Percentiles rank a stretch among this genome's conserved stretches.
phyloP scores from a whole-genome alignment of 202 grass and related monocot genomes.

The Brachypodium distachyon region DNA sequence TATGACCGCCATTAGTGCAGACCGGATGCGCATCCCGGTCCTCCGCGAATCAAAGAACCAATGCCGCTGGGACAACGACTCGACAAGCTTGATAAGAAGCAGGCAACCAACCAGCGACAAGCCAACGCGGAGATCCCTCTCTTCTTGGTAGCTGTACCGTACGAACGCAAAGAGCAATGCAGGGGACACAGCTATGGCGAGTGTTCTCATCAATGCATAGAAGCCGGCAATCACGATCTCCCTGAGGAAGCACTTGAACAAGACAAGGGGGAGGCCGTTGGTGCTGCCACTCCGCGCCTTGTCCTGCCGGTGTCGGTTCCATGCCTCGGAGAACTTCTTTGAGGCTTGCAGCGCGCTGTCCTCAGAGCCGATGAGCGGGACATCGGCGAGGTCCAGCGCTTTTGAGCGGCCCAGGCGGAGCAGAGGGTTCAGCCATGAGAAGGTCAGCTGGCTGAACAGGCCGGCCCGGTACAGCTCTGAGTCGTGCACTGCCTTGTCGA shows the following conservation, averaged over 20 bases:
- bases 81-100: conserved; percentile 48
- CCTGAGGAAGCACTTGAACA: conserved; percentile 51
- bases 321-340: conserved; percentile 34
- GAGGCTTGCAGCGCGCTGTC: conserved; percentile 44
- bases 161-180: conserved; percentile 68
- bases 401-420: conserved; percentile 60
- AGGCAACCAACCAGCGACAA: conserved; percentile 47
- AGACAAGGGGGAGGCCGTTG: conserved; percentile 31
- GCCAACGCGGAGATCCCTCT: conserved; percentile 29
- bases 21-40: conserved; percentile 71
- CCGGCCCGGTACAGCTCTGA: conserved; percentile 39
- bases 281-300: conserved; percentile 24
- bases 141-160: conserved; percentile 38
- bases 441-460: conserved; percentile 48
- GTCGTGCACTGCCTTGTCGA: conserved; percentile 6
- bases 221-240: conserved; percentile 56
- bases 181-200: conserved; percentile 34
- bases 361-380: conserved; percentile 55
- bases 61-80: conserved; percentile 79
- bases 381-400: conserved; percentile 48
- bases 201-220: conserved; percentile 55
- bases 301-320: conserved; percentile 33
- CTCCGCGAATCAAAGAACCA: conserved; percentile 81
- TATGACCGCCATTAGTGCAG: conserved; percentile 62
- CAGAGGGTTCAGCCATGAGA: conserved; percentile 83